These are phyloP conservation scores for Gaertneriomyces sp. DNA, from an alignment of 192 early-diverging fungal species.

Conservation along the genomic window DNA sequence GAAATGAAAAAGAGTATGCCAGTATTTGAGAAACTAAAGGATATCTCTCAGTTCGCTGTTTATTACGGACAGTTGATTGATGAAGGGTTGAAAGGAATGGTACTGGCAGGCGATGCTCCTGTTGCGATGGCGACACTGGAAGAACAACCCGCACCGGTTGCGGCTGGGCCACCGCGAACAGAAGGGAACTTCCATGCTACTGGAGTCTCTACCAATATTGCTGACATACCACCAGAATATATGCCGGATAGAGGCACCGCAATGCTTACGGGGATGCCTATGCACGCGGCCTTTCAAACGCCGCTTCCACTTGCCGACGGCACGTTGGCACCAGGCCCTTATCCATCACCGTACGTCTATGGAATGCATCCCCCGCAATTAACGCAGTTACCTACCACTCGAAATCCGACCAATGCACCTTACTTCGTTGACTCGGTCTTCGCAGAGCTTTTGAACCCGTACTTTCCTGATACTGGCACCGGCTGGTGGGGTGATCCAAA, in stretches of 20 bases:
- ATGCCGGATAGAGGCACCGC: not conserved
- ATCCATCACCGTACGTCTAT: not conserved
- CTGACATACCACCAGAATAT: not conserved
- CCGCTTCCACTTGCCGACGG: not conserved
- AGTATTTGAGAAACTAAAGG: constrained; percentile 41
- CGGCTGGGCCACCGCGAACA: too few relatives aligned
- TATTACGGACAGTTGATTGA: constrained; percentile 45
- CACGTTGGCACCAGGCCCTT: not conserved
- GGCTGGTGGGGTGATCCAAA: constrained; percentile 20
- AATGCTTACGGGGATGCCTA: not conserved
- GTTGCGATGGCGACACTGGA: not conserved
- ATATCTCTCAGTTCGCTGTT: constrained; percentile 36
- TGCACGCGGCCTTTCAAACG: not conserved
- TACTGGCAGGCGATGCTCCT: constrained; percentile 6
- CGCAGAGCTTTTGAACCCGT: constrained; percentile 39
- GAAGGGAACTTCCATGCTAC: not conserved
- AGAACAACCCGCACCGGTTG: too few relatives aligned
- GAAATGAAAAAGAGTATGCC: constrained; percentile 37
- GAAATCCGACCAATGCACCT: constrained; percentile 3
- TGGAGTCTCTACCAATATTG: not conserved
- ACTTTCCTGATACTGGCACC: constrained; percentile 18
- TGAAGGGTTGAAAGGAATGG: constrained; percentile 35
- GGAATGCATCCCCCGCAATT: not conserved
- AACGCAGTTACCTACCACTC: not conserved
- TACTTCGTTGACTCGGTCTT: constrained; percentile 40